Evolutionary conservation across 2,329 filamentous ascomycete species (phyloP), one percentile per base, ranked within the genome.

Genomic region (Periconia sp.): DNA sequence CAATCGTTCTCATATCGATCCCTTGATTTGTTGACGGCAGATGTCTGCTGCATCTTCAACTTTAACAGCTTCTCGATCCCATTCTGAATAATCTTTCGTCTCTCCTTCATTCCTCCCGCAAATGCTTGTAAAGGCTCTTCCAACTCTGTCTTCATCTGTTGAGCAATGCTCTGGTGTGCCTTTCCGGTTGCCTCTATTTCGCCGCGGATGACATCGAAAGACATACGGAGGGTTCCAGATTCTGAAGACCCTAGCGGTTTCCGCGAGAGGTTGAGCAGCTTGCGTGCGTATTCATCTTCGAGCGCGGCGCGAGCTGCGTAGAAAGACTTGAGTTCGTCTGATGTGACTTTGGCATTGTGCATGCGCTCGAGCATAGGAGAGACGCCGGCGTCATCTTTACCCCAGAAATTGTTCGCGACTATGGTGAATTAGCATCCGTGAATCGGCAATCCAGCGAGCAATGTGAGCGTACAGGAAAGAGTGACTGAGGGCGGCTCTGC

Each of bases 341-440:
- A 92, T 23, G 94, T 97, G 67, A 89, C 86, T 80, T 99, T 99
- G 46, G 94, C 91, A 75, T 87, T 88, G 70, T 91, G 88, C 91
- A 99, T 96, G 69, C 94, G 93, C 74, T 93, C 91, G 30, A 99
- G 83, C 69, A 99, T 85, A 54, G 94, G 95, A 44, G 83, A 82
- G 69, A 99, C 92, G 72, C 94, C 95, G 48, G 93, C 94, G 81
- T 99, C 94, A 74, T 97, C 93, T 81, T 96, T 97, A 60, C 94
- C 94, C 94, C 94, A 99, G 76, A 99, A 99, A 74, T 99, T 99
- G 79, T 99, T 99, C 68, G 94, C 93, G 79, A 99, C 92, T 92
- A 61, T 52, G n/a, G 13, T 10, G 15, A 42, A 62, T 79, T 54
- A 77, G 76, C 61, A 70, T 63, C 20, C 13, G n/a, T 7, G 40